A percentile compares a stretch with the other conserved stretches of the same genome.
Conservation (phyloP, 306 rosid genomes). For the Begonia loranthoides region DNA sequence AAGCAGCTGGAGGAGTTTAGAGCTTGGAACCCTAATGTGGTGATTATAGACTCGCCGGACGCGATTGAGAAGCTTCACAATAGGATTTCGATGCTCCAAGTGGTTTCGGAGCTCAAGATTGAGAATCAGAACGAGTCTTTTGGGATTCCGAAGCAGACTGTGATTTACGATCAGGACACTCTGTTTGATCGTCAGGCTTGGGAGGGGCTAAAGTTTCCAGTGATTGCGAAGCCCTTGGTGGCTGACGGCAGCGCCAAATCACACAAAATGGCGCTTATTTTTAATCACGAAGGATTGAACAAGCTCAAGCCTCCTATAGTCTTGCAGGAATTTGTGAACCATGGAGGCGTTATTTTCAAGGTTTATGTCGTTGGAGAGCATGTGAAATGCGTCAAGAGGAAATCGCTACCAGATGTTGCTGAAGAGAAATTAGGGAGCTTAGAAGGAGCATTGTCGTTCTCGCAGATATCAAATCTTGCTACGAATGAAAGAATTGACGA, state of each 20-base stretch:
- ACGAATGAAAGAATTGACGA: constrained; percentile 45
- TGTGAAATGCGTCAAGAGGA: constrained; percentile 74
- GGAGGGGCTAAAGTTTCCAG: constrained; percentile 68
- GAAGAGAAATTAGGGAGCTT: constrained; percentile 48
- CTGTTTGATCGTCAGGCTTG: constrained; percentile 42
- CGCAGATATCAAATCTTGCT: constrained; percentile 70
- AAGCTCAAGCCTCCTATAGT: constrained; percentile 80
- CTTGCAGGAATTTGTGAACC: constrained; percentile 80
- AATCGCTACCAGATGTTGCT: constrained; percentile 73
- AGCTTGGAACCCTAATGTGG: constrained; percentile 39
- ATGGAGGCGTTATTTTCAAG: constrained; percentile 89
- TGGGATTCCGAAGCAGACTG: constrained; percentile 89
- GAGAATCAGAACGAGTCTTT: constrained; percentile 41
- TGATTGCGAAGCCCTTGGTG: constrained; percentile 70
- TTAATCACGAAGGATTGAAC: constrained; percentile 41
- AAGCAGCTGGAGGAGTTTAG: constrained; percentile 35
- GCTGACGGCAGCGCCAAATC: constrained; percentile 92
- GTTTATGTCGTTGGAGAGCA: constrained; percentile 69
- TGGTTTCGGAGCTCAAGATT: constrained; percentile 57
- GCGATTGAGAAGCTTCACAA: constrained; percentile 75
- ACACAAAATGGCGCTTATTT: constrained; percentile 77
- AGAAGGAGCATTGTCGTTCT: constrained; percentile 49
- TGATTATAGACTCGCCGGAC: constrained; percentile 56
- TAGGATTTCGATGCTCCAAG: constrained; percentile 91
- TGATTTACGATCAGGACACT: constrained; percentile 61